Conservation (phyloP, 2,329 filamentous ascomycete genomes). For the Zasmidium citrigriseum region DNA sequence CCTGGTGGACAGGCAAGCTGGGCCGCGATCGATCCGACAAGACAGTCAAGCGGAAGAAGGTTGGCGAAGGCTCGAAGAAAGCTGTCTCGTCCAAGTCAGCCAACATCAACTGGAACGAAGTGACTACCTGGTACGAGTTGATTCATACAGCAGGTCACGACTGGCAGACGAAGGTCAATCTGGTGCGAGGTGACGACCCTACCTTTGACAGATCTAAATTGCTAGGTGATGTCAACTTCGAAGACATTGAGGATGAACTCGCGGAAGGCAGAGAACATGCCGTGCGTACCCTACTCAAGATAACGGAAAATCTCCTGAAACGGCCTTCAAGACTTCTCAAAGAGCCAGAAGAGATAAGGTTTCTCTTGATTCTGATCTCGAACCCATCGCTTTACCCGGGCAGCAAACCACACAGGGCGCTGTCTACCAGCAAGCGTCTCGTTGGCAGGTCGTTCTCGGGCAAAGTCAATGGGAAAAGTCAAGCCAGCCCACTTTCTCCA, state of each 20-base stretch:
- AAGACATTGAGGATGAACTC: constrained; percentile 55
- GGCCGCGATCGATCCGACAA: constrained; percentile 36
- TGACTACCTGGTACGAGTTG: constrained; percentile 73
- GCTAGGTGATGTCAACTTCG: constrained; percentile 47
- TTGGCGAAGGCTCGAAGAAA: constrained; percentile 29
- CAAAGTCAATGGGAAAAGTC: constrained; percentile 16
- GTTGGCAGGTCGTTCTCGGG: constrained; percentile 18
- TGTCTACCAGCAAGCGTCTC: constrained; percentile 5
- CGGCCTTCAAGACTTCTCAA: constrained; percentile 71
- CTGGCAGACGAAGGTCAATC: constrained; percentile 64
- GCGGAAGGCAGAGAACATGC: constrained; percentile 67
- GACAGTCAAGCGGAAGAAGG: constrained; percentile 28
- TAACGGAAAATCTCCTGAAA: constrained; percentile 76
- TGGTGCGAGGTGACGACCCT: constrained; percentile 24
- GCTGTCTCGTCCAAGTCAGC: constrained; percentile 63
- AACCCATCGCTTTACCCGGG: constrained; percentile 73
- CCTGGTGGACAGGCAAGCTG: constrained; percentile 72
- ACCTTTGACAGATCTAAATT: constrained; percentile 39
- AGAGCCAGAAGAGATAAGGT: constrained; percentile 70
- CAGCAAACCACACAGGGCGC: constrained; percentile 13
- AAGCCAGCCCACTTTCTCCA: constrained; percentile 23
- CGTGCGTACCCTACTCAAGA: constrained; percentile 71
- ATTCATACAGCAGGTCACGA: constrained; percentile 67
- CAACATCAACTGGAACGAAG: constrained; percentile 72
- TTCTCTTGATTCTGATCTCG: constrained; percentile 73